Evolutionary conservation across 2,329 filamentous ascomycete genomes (phyloP).

Genomic region (Mycogone perniciosa): DNA sequence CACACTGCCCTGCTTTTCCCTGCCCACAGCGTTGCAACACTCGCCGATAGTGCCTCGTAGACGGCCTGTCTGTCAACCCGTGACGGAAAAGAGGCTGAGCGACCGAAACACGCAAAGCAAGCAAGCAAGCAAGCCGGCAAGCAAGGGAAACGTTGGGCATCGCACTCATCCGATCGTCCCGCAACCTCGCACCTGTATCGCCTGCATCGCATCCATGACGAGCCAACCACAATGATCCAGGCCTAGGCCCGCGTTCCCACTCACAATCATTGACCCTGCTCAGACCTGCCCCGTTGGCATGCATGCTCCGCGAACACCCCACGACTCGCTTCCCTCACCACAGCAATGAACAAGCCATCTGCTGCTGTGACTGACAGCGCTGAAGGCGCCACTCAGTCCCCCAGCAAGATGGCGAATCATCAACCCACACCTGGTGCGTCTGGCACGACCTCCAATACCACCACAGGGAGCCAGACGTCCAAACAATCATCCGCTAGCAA

Average conservation of each 20-base stretch:
- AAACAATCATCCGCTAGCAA: slow-evolving; percentile 32
- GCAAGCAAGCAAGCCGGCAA: background rate
- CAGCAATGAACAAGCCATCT: slow-evolving; percentile 27
- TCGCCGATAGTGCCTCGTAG: background rate
- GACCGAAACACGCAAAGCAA: background rate
- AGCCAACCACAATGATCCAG: slow-evolving; percentile 31
- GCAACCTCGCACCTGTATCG: slow-evolving; percentile 5
- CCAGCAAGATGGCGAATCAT: slow-evolving; percentile 15
- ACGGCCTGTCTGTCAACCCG: too few species aligned
- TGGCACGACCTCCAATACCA: slow-evolving; percentile 15
- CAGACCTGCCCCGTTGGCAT: slow-evolving; percentile 28
- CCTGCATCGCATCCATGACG: slow-evolving; percentile 24
- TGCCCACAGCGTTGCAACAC: slow-evolving; percentile 3
- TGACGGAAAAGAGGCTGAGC: too few species aligned
- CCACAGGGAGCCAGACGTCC: slow-evolving; percentile 25
- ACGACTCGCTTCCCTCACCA: slow-evolving; percentile 17
- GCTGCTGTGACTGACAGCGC: slow-evolving; percentile 13
- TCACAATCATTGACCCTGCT: slow-evolving; percentile 24
- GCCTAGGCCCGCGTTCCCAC: slow-evolving; percentile 21
- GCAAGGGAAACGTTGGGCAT: slow-evolving; percentile 21
- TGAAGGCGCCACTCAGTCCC: slow-evolving; percentile 15
- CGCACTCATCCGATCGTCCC: slow-evolving; percentile 15
- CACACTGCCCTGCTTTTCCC: background rate
- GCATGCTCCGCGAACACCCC: slow-evolving; percentile 25
- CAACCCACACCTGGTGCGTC: slow-evolving; percentile 12